phyloP scores from a whole-genome alignment of 2,329 filamentous ascomycete genomes.

The Plectosphaerella plurivora region DNA sequence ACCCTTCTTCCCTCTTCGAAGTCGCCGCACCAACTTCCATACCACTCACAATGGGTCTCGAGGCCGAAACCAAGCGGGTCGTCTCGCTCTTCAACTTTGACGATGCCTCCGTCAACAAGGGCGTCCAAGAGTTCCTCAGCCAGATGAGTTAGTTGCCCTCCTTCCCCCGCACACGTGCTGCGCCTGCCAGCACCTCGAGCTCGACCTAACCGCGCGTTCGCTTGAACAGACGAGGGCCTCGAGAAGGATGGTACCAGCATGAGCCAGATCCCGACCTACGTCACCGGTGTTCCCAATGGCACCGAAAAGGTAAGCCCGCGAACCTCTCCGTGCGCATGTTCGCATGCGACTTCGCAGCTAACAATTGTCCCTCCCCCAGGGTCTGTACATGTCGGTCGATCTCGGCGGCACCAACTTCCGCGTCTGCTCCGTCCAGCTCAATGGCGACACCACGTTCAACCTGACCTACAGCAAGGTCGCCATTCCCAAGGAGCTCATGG shows the following conservation, averaged over 20 bases:
- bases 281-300: slow-evolving; percentile 92
- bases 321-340: not conserved
- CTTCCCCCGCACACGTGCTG: not conserved
- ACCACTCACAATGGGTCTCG: slow-evolving; percentile 57
- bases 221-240: slow-evolving; percentile 68
- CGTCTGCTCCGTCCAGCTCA: slow-evolving; percentile 90
- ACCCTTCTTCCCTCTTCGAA: slow-evolving; percentile 47
- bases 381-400: slow-evolving; percentile 92
- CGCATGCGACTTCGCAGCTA: slow-evolving; percentile 1
- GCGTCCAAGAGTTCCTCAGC: slow-evolving; percentile 78
- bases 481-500: slow-evolving; percentile 87
- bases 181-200: slow-evolving; percentile 4
- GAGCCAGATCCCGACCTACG: slow-evolving; percentile 96
- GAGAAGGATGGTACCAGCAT: slow-evolving; percentile 72
- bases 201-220: not conserved
- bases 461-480: slow-evolving; percentile 86
- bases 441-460: slow-evolving; percentile 92
- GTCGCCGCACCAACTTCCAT: slow-evolving; percentile 48
- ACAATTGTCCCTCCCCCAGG: slow-evolving; percentile 47
- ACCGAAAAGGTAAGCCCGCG: slow-evolving; percentile 75
- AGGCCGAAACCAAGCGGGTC: slow-evolving; percentile 72
- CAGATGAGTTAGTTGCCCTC: slow-evolving; percentile 62
- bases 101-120: slow-evolving; percentile 71
- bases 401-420: slow-evolving; percentile 98
- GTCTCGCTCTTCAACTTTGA: slow-evolving; percentile 83